Evolutionary conservation across 2,329 filamentous ascomycete species (phyloP), one percentile per base, ranked within the genome.

Genomic region (Proliferodiscus dingleyae): DNA sequence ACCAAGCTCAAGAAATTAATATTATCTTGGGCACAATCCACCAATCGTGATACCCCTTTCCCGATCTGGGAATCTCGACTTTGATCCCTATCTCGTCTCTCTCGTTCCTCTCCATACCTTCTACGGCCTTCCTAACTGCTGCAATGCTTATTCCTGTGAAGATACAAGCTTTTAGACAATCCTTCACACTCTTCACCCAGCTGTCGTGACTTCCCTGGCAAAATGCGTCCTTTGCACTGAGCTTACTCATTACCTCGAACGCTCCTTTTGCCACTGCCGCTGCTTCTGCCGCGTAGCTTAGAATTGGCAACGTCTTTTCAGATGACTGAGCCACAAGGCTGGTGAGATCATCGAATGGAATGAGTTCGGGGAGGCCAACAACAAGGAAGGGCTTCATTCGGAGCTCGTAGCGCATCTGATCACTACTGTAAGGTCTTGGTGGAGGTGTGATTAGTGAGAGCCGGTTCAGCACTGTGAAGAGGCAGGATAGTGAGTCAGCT

Each of bases 341-440:
- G 3, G 69, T 64, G 45, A 79, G 78, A 16, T 77, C 72, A 3
- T 74, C 73, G 45, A 73, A 77, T 0, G 74, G 67, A 3, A 80
- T 70, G 4, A 80, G 66, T 56, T 80, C 75, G 0, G 81, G 79
- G 1, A 81, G 70, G 15, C 72, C 72, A 33, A 87, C 72, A 1
- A 67, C 64, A 3, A 82, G 66, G 54, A 86, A 87, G 0, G 82
- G 81, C 57, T 85, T 85, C 81, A 87, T 84, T 41, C 84, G 77
- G 2, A 85, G 67, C 58, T 86, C 81, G 56, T 85, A 84, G 4
- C 81, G 73, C 16, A 83, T 65, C 2, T 64, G 57, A 21, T 77
- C 70, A n/a, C 71, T 71, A 22, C 75, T 75, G 60, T 84, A 85
- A 2, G 77, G 73, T 8, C 70, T 62, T 22, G 54, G 52, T 34